Evolutionary conservation across 106 monocot species (phyloP), one percentile per base, ranked within the genome.

Genomic region (Dendrobium chrysotoxum): DNA sequence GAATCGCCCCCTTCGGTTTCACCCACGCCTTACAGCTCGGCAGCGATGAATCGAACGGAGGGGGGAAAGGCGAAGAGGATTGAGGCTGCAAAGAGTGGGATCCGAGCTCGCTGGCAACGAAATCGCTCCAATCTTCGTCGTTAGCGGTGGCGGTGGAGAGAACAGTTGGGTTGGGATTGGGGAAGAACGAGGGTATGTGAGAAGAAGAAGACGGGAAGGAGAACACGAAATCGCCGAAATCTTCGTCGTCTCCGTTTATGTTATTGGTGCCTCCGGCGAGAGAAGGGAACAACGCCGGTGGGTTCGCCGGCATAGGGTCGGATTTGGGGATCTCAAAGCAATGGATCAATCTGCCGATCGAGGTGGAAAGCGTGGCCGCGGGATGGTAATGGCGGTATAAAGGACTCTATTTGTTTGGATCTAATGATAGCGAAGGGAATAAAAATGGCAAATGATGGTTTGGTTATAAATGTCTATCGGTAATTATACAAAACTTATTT

Each of bases 171-270:
- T 46, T 15, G 7, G 40, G 0, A 74, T 39, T 41, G 18, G 74
- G 21, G 72, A 72, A 4, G 7, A 21, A 10, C 13, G 50, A 50
- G 50, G 50, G 50, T 13, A 13, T 3, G 47, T 76, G 76, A 11
- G 44, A 45, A 7, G 44, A 21, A 5, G 31, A 72, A n/a, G 46
- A 76, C 50, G 76, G 25, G 11, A 26, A 50, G 13, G 76, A 50
- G 47, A 76, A 76, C 13, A 76, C 76, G 50, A 76, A 76, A 76
- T 76, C 76, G 45, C 76, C 76, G 74, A 74, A 74, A 76, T 76
- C 44, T 8, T 76, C 76, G 76, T 76, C 76, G 25, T 50, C 76
- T 11, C 76, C 47, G 47, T 50, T 47, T 3, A 18, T 39, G 74
- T 15, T 31, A n/a, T 40, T 41, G 47, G 7, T 40, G 76, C 13